phyloP scores from a whole-genome alignment of 139 green algal genomes.

The Limnomonas spitsbergensis region DNA sequence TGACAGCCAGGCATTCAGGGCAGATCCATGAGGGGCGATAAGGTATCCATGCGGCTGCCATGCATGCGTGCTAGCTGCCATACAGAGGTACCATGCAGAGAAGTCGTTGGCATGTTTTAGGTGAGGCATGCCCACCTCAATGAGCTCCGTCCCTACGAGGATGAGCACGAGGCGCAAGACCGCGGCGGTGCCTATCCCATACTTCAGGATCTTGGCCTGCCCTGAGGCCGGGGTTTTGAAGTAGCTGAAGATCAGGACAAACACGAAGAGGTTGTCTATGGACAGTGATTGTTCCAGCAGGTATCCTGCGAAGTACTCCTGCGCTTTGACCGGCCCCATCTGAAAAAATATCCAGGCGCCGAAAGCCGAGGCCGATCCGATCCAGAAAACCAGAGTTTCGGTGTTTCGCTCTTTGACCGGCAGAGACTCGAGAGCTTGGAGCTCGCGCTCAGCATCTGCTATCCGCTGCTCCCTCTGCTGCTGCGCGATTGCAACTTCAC shows the following conservation, averaged over 20 bases:
- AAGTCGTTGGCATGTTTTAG: too few species aligned
- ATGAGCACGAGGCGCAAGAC: slow-evolving; percentile 86
- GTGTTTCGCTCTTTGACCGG: slow-evolving; percentile 36
- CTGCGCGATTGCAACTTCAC: too few species aligned
- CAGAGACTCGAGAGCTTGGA: slow-evolving; percentile 1
- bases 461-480: too few species aligned
- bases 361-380: slow-evolving; percentile 66
- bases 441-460: neutral
- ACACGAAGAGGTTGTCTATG: slow-evolving; percentile 98
- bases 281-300: slow-evolving; percentile 93
- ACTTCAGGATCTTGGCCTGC: slow-evolving; percentile 85
- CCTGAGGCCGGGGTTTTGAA: slow-evolving; percentile 71
- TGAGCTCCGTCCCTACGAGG: slow-evolving; percentile 43
- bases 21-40: too few species aligned
- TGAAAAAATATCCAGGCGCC: slow-evolving; percentile 65
- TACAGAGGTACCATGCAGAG: too few species aligned
- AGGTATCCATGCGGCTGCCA: too few species aligned
- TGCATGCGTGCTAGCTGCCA: too few species aligned
- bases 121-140: neutral
- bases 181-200: slow-evolving; percentile 84
- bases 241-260: slow-evolving; percentile 95
- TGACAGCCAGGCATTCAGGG: too few species aligned
- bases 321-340: slow-evolving; percentile 48
- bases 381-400: slow-evolving; percentile 51
- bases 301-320: slow-evolving; percentile 92